Conservation (phyloP, 2,329 filamentous ascomycete genomes). For the Trichothecium sympodiale region DNA sequence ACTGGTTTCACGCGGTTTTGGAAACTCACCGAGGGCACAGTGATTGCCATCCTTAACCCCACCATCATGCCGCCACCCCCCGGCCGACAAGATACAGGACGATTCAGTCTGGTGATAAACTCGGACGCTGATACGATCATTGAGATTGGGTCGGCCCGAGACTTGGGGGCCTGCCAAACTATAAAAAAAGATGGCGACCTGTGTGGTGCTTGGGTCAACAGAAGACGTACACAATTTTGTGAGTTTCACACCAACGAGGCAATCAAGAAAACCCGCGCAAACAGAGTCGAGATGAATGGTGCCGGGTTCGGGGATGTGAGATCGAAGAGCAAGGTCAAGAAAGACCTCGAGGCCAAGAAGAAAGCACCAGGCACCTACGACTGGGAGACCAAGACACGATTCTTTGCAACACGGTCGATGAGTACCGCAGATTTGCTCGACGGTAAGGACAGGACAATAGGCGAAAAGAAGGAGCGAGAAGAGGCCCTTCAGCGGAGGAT, state of each 20-base stretch:
- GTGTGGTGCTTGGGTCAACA: constrained; percentile 80
- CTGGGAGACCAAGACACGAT: constrained; percentile 44
- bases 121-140: constrained; percentile 82
- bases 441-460: constrained; percentile 44
- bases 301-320: constrained; percentile 9
- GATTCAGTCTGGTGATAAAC: constrained; percentile 76
- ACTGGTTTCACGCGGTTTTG: constrained; percentile 86
- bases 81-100: constrained; percentile 63
- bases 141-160: constrained; percentile 74
- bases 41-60: constrained; percentile 87
- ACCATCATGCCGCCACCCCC: constrained; percentile 78
- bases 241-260: constrained; percentile 85
- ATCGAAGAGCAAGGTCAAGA: constrained; percentile 12
- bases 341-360: constrained; percentile 9
- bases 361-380: constrained; percentile 32
- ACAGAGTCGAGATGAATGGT: constrained; percentile 66
- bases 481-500: constrained; percentile 56
- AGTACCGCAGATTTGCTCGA: constrained; percentile 55
- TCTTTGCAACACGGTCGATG: constrained; percentile 38
- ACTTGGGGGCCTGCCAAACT: constrained; percentile 80
- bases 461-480: constrained; percentile 48
- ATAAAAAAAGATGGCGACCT: constrained; percentile 72
- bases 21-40: constrained; percentile 84
- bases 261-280: constrained; percentile 53
- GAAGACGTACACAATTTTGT: constrained; percentile 78